Evolutionary conservation across 768 basidiomycete genomes (phyloP).

Genomic region (Epithele typhae): DNA sequence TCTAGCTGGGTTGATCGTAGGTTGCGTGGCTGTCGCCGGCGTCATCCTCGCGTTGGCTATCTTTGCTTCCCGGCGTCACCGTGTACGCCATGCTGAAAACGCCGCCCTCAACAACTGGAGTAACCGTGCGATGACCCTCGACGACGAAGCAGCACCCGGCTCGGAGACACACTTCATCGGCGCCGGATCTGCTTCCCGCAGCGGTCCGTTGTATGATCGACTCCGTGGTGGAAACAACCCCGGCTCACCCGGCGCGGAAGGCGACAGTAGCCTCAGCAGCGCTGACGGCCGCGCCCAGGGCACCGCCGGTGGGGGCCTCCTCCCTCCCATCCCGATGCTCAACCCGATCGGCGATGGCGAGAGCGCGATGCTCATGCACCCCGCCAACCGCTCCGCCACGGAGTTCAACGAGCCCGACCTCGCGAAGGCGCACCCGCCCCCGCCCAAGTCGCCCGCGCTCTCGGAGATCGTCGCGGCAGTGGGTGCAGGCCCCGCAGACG

Average conservation of each 20-base stretch:
- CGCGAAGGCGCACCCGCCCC: background rate
- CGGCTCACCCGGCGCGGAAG: slow-evolving; percentile 6
- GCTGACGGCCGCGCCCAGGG: slow-evolving; percentile 7
- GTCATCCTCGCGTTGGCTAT: slow-evolving; percentile 15
- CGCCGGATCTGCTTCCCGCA: slow-evolving; percentile 2
- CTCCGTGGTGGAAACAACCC: slow-evolving; percentile 13
- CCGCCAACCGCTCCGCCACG: slow-evolving; percentile 9
- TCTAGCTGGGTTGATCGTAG: slow-evolving; percentile 20
- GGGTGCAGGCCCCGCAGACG: slow-evolving; percentile 9
- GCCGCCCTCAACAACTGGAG: slow-evolving; percentile 11
- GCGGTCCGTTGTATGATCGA: slow-evolving; percentile 4
- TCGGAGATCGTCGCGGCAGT: slow-evolving; percentile 1
- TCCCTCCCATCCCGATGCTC: slow-evolving; percentile 12
- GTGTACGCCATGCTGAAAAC: slow-evolving; percentile 11
- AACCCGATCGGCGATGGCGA: slow-evolving; percentile 3
- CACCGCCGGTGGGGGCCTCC: slow-evolving; percentile 5
- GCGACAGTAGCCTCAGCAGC: background rate
- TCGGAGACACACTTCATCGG: slow-evolving; percentile 8
- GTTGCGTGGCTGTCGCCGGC: slow-evolving; percentile 17
- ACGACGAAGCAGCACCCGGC: slow-evolving; percentile 13
- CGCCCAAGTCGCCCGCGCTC: slow-evolving; percentile 8
- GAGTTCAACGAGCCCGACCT: slow-evolving; percentile 1
- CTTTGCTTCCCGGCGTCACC: slow-evolving; percentile 19
- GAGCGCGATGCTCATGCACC: slow-evolving; percentile 12
- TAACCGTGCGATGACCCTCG: slow-evolving; percentile 9